Evolutionary conservation across 108 stramenopile genomes (phyloP), one percentile per base, ranked within the genome.

Genomic region (Bacterosira constricta): DNA sequence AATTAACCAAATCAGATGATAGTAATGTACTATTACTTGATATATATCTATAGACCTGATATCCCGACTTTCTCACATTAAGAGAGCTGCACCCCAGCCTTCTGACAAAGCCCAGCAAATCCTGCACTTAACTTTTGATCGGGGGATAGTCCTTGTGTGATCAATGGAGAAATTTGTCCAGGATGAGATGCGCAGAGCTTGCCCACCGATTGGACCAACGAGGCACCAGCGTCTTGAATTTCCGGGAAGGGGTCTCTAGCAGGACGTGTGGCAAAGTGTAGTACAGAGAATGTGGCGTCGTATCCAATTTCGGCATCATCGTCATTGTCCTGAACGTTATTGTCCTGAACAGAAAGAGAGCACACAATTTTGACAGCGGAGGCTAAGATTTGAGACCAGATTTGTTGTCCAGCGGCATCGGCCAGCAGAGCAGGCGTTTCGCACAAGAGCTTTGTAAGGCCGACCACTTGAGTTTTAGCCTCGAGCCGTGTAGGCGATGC

Each of bases 391-490:
- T 86, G 80, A 6, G 81, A 66, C 76, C 82, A 90, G 36, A 83
- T 63, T 59, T 87, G 69, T 23, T 78, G 71, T 4, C 69, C 77
- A 61, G 75, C 84, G 15, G 68, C 54, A 69, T 86, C 86, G 10
- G 47, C 36, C n/a, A 95, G 62, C 0, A 89, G 63, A 26, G 80
- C 83, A 27, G 90, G 89, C 0, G 84, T 77, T 31, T 95, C 91
- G 56, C 82, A 87, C 20, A 91, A 55, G 2, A 95, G 37, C 39
- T 84, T 78, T 4, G 90, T 83, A 0, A 92, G 79, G 20, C 90
- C 89, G 41, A 95, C 67, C 8, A 90, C 75, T 32, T 91, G 90
- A 57, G 71, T 69, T 52, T 95, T 95, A 18, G 91, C 88, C 30
- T 83, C 79, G 11, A 90, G 58, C n/a, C 76, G 50, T 23, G 67